A percentile compares a stretch with the other conserved stretches of the same genome.
phyloP scores from a whole-genome alignment of 768 basidiomycete genomes.

The Lepiota brunneoincarnata region DNA sequence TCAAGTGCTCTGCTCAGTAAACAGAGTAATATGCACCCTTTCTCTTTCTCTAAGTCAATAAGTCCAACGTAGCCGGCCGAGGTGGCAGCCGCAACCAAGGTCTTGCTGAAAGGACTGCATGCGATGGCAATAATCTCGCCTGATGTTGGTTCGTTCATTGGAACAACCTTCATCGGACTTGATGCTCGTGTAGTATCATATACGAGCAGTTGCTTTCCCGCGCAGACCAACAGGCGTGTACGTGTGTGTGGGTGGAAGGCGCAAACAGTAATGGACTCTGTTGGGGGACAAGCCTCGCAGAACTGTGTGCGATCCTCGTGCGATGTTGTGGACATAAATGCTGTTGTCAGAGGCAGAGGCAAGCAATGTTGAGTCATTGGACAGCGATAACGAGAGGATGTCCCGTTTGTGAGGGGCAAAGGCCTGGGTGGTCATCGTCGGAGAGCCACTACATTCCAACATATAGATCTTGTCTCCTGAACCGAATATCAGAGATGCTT shows the following conservation, averaged over 20 bases:
- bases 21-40: constrained; percentile 44
- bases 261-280: constrained; percentile 42
- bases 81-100: constrained; percentile 58
- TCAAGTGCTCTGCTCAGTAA: not conserved
- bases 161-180: constrained; percentile 49
- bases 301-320: constrained; percentile 47
- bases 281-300: constrained; percentile 50
- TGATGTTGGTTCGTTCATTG: constrained; percentile 37
- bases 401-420: constrained; percentile 49
- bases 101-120: constrained; percentile 77
- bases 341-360: constrained; percentile 51
- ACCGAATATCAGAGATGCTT: constrained; percentile 45
- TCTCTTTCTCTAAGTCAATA: constrained; percentile 75
- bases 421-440: constrained; percentile 40
- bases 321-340: constrained; percentile 60
- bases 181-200: constrained; percentile 64
- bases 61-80: constrained; percentile 52
- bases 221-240: constrained; percentile 55
- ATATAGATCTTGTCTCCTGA: constrained; percentile 43
- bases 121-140: constrained; percentile 56
- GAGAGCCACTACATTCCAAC: constrained; percentile 41
- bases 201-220: constrained; percentile 50
- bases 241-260: constrained; percentile 62
- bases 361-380: constrained; percentile 55
- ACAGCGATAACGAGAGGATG: constrained; percentile 55